Evolutionary conservation across 331 rosid species (phyloP).

Genomic region (Arachis monticola): DNA sequence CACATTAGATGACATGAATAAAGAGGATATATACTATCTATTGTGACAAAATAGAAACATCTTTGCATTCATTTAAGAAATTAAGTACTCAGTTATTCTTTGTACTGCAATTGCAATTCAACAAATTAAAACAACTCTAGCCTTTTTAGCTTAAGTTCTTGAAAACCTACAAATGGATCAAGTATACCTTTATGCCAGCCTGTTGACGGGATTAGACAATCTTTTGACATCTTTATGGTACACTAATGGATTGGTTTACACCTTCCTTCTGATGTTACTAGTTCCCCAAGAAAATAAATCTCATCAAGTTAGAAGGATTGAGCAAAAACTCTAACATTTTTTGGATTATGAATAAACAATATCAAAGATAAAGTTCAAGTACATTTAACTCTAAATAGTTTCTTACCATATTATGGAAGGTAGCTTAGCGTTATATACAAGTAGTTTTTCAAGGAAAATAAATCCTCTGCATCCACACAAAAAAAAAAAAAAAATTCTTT

Average conservation of each 20-base stretch:
- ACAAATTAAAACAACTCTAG: not conserved
- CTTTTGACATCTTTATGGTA: not conserved
- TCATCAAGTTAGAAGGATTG: not conserved
- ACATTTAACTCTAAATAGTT: conserved; percentile 7
- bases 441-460: conserved; percentile 11
- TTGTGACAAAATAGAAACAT: not conserved
- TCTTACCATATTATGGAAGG: conserved; percentile 4
- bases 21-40: not conserved
- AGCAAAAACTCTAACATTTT: not conserved
- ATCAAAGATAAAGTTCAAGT: conserved; percentile 11
- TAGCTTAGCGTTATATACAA: conserved; percentile 10
- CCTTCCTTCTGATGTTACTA: conserved; percentile 17
- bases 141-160: conserved; percentile 3
- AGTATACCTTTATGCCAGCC: not conserved
- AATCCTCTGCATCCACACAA: not conserved
- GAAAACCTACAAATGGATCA: conserved; percentile 13
- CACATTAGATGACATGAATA: conserved; percentile 21
- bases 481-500: no score
- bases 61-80: not conserved
- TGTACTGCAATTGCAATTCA: conserved; percentile 8
- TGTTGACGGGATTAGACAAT: conserved; percentile 11
- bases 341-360: not conserved
- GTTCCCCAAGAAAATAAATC: not conserved
- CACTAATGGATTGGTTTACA: conserved; percentile 19
- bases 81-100: not conserved